Base-by-base conservation (phyloP, 805 yeast species). In the Ogataea haglerorum region DNA sequence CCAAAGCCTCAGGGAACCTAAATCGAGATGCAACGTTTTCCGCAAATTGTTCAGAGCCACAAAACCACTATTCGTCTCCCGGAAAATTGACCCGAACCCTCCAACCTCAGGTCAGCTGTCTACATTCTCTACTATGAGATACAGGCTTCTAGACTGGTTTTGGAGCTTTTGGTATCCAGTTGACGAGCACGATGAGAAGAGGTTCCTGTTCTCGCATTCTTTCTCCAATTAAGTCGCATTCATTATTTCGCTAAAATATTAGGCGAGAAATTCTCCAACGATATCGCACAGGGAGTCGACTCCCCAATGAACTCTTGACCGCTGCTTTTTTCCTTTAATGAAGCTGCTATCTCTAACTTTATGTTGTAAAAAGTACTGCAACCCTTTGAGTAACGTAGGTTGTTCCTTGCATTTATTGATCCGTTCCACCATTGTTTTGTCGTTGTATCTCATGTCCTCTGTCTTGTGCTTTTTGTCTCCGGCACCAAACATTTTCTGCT, bases 261-360 rank as follows among this genome's bases (percentile, higher is more conserved):
- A 42, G 35, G 26, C 53, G 21, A 42, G 21, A 18, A 58, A 38
- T n/a, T 51, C 81, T 26, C 70, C 76, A 14, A 76, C 69, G 28
- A 79, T 63, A 46, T 78, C 85, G 42, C 70, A 60, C 59, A 76
- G 64, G 2, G 77, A 64, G 38, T 72, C 75, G 14, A 71, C 68
- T 2, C 83, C 93, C 95, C 95, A 85, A 23, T 68, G 66, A 1
- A 83, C 75, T 51, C 90, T 70, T 32, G 61, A 69, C 25, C 57
- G 65, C 53, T 80, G 85, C 51, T 72, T 73, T 47, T 68, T 70
- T 12, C 87, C 80, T 38, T 65, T 64, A 28, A 79, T 57, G 30
- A 77, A 63, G 44, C 68, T 70, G 58, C 80, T 70, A 15, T 56
- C 54, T 45, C 64, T 56, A 16, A 82, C 68, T 29, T 64, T 64